Evolutionary conservation across 1,284 basidiomycete species (phyloP).

Genomic region (Ceratobasidium sp.): DNA sequence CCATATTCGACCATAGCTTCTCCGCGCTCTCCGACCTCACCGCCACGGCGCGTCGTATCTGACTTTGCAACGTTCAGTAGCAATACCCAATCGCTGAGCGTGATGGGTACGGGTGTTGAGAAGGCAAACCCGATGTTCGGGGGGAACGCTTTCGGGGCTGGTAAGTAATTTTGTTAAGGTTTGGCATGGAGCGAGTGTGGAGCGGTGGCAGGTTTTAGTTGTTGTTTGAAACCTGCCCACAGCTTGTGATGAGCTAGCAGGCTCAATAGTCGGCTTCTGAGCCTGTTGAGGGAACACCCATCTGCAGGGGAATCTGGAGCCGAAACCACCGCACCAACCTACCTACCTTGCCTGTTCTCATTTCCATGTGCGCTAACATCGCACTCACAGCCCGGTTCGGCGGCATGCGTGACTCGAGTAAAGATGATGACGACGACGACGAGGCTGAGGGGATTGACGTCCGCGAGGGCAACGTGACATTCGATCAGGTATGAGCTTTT

Average conservation of each 20-base stretch:
- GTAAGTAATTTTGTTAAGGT: slow-evolving; percentile 16
- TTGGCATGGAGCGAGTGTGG: not conserved
- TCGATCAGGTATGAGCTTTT: slow-evolving; percentile 80
- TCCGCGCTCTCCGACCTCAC: slow-evolving; percentile 63
- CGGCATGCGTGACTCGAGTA: slow-evolving; percentile 67
- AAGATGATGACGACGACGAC: slow-evolving; percentile 71
- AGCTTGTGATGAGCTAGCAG: too few species aligned
- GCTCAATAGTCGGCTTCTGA: too few species aligned
- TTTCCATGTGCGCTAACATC: too few species aligned
- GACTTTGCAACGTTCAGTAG: slow-evolving; percentile 94
- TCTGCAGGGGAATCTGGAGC: too few species aligned
- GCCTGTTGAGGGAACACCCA: too few species aligned
- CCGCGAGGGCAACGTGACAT: slow-evolving; percentile 83
- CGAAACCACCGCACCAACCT: too few species aligned
- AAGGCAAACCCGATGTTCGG: slow-evolving; percentile 53
- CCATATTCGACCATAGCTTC: not conserved
- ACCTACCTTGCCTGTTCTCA: too few species aligned
- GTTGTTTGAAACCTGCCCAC: not conserved
- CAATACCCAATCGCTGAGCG: slow-evolving; percentile 71
- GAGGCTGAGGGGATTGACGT: slow-evolving; percentile 73
- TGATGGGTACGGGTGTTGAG: slow-evolving; percentile 81
- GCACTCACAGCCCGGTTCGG: slow-evolving; percentile 63
- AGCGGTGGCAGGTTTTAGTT: not conserved
- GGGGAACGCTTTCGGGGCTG: slow-evolving; percentile 47
- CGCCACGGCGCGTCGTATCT: slow-evolving; percentile 86